Conservation (phyloP, 768 basidiomycete species). For the Hygrocybe coccinea region DNA sequence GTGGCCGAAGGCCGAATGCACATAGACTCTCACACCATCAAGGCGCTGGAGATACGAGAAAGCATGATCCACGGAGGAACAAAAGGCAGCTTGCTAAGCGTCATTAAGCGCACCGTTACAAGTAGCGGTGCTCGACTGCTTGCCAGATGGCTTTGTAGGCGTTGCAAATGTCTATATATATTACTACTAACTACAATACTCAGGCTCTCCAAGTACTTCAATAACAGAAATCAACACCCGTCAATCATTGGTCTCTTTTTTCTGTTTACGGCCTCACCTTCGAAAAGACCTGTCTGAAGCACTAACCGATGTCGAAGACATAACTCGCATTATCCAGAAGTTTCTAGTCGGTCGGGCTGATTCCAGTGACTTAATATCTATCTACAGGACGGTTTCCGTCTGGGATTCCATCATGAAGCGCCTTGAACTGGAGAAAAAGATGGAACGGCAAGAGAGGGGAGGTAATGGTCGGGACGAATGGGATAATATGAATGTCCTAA, state of each 20-base stretch:
- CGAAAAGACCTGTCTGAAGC: conserved; percentile 55
- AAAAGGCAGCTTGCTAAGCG: conserved; percentile 69
- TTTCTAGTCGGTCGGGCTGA: conserved; percentile 68
- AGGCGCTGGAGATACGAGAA: conserved; percentile 82
- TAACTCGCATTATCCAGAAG: conserved; percentile 69
- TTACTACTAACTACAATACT: conserved; percentile 8
- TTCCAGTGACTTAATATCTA: conserved; percentile 56
- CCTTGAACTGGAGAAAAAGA: conserved; percentile 50
- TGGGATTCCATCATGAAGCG: conserved; percentile 54
- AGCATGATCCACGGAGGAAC: conserved; percentile 64
- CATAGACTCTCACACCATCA: conserved; percentile 84
- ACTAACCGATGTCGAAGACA: conserved; percentile 61
- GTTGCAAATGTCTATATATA: conserved; percentile 31
- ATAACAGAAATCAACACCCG: conserved; percentile 63
- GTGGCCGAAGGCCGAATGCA: conserved; percentile 62
- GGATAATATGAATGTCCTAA: conserved; percentile 49
- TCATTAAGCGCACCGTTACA: conserved; percentile 73
- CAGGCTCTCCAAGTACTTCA: conserved; percentile 82
- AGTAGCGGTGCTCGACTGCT: conserved; percentile 73
- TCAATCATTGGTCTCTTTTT: conserved; percentile 73
- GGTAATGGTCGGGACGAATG: conserved; percentile 40
- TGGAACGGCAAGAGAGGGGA: conserved; percentile 40
- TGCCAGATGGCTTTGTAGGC: conserved; percentile 71
- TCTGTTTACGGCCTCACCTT: conserved; percentile 56
- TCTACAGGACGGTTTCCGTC: conserved; percentile 55